These are phyloP conservation scores for Epipyxis sp. DNA, from an alignment of 108 stramenopile genomes.

Conservation along the genomic window DNA sequence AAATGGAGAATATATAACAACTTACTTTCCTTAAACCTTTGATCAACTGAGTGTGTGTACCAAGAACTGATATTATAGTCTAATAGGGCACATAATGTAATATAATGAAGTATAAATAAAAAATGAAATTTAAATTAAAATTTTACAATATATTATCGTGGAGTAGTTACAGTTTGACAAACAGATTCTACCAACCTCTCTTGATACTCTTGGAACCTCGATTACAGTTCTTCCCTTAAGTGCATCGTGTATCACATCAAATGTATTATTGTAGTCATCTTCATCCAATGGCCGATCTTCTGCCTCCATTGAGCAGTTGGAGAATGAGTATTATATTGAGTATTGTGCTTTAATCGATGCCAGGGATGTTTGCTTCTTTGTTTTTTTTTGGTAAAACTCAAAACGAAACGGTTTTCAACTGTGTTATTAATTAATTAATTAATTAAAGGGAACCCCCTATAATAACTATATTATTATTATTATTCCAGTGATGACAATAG, in stretches of 20 bases:
- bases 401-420: no score
- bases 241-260: constrained; percentile 1
- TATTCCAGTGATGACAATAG: no score
- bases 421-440: no score
- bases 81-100: background rate
- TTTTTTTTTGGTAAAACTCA: no score
- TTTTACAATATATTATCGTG: background rate
- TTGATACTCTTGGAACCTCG: constrained; percentile 14
- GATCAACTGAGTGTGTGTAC: constrained; percentile 21
- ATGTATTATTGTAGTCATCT: background rate
- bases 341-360: no score
- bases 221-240: constrained; percentile 17
- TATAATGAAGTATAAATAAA: background rate
- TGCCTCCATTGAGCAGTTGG: no score
- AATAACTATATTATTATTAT: no score
- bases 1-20: background rate
- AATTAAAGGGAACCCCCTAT: no score
- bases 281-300: no score
- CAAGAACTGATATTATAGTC: constrained; percentile 24
- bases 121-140: background rate
- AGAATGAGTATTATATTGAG: no score
- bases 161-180: background rate
- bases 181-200: constrained; percentile 1
- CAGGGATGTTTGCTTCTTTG: no score
- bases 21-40: background rate